phyloP scores from a whole-genome alignment of 2,329 filamentous ascomycete genomes.

The Pestalotiopsis sp. region DNA sequence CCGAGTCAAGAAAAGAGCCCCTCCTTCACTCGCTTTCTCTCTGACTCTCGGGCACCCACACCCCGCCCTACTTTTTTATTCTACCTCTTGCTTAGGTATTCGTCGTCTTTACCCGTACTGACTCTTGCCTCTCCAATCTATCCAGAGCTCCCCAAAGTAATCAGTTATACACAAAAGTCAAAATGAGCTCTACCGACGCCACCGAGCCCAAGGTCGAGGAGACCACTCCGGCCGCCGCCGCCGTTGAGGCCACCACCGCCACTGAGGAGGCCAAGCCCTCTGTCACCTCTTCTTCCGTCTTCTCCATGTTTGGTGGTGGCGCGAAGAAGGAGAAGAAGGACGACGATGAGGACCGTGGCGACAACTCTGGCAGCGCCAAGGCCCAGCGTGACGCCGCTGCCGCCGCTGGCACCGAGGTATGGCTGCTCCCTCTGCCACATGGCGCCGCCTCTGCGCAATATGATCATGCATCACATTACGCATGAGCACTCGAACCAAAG shows the following conservation, averaged over 20 bases:
- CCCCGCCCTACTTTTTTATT: neutral
- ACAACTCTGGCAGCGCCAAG: constrained; percentile 88
- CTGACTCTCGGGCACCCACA: neutral
- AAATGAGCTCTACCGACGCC: constrained; percentile 52
- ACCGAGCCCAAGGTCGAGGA: constrained; percentile 59
- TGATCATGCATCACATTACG: neutral
- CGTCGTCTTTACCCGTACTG: neutral
- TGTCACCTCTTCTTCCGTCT: constrained; percentile 69
- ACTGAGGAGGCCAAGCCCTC: constrained; percentile 40
- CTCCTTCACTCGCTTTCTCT: neutral
- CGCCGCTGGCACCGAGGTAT: constrained; percentile 32
- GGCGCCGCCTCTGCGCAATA: neutral
- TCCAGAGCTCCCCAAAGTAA: neutral
- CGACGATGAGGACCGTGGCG: constrained; percentile 77
- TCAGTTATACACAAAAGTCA: constrained; percentile 24
- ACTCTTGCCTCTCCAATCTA: neutral
- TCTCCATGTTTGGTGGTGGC: constrained; percentile 98
- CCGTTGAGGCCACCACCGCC: constrained; percentile 34
- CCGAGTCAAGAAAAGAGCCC: neutral
- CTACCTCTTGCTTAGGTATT: neutral
- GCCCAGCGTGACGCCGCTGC: constrained; percentile 68
- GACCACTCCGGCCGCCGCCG: constrained; percentile 33
- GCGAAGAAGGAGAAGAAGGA: constrained; percentile 96
- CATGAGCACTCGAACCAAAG: neutral
- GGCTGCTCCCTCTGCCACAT: neutral